Evolutionary conservation across 129 eudicot species (phyloP), one percentile per base, ranked within the genome.

Genomic region (Escallonia herrerae): DNA sequence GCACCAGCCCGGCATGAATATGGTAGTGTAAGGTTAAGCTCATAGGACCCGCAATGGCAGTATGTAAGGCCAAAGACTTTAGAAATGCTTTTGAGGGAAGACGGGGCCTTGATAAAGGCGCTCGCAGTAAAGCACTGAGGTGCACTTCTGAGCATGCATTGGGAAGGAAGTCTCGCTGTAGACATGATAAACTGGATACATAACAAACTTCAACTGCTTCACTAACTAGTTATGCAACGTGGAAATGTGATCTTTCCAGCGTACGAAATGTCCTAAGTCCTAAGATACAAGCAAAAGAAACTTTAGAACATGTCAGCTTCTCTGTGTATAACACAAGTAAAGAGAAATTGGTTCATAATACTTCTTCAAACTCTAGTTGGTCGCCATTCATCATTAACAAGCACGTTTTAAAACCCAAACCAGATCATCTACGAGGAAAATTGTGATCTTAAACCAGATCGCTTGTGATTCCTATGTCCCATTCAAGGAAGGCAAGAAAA

Each of bases 1-100:
- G 97, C 97, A 54, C 97, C 97, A 2, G 97, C 97, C 80, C 96
- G 82, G 83, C 97, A 91, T 6, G 96, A 87, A 77, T 87, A n/a
- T n/a, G n/a, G n/a, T n/a, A n/a, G n/a, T n/a, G n/a, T n/a, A n/a
- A n/a, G n/a, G n/a, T n/a, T n/a, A n/a, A n/a, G n/a, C n/a, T n/a
- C n/a, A n/a, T n/a, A n/a, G n/a, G n/a, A n/a, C n/a, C n/a, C n/a
- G n/a, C n/a, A n/a, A n/a, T n/a, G n/a, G n/a, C n/a, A n/a, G n/a
- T n/a, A n/a, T n/a, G n/a, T n/a, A n/a, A n/a, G n/a, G 71, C 95
- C 85, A 8, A 87, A 75, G 50, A 81, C 45, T 56, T 69, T 87
- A 54, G 88, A 80, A 64, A 83, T 63, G 51, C 76, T 80, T 76
- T 81, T 82, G 12, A 89, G 62, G 50, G 86, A 80, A n/a, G 81